Evolutionary conservation across 805 yeast genomes (phyloP).

Genomic region (Hanseniaspora occidentalis): DNA sequence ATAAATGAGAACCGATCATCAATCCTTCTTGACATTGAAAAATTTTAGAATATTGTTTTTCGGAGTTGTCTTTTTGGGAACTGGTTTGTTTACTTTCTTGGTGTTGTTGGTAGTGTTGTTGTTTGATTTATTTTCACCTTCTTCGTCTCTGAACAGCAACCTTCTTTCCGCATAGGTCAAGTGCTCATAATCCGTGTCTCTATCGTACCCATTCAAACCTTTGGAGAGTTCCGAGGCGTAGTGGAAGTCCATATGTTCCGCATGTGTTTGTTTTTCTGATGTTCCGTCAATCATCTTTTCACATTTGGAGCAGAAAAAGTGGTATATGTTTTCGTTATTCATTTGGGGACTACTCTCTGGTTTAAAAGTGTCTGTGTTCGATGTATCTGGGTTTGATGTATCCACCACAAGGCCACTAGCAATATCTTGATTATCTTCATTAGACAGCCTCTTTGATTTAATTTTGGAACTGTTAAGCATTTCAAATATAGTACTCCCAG

Average conservation of each 20-base stretch:
- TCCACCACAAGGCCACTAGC: neutral
- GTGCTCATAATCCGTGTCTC: conserved; percentile 10
- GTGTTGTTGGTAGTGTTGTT: neutral
- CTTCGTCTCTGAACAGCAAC: conserved; percentile 14
- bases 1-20: too few species aligned
- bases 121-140: too few species aligned
- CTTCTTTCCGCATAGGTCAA: conserved; percentile 20
- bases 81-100: neutral
- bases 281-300: conserved; percentile 8
- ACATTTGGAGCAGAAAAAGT: conserved; percentile 15
- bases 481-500: conserved; percentile 20
- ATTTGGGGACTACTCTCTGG: neutral
- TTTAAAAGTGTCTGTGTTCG: neutral
- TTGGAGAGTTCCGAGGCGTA: conserved; percentile 37
- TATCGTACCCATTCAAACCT: conserved; percentile 26
- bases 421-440: neutral
- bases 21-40: neutral
- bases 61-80: neutral
- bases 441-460: neutral
- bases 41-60: neutral
- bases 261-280: conserved; percentile 8
- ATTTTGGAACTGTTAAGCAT: conserved; percentile 13
- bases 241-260: conserved; percentile 46
- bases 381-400: too few species aligned
- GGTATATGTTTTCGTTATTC: neutral